Conservation (phyloP, 306 rosid species). For the Rosa multiflora region DNA sequence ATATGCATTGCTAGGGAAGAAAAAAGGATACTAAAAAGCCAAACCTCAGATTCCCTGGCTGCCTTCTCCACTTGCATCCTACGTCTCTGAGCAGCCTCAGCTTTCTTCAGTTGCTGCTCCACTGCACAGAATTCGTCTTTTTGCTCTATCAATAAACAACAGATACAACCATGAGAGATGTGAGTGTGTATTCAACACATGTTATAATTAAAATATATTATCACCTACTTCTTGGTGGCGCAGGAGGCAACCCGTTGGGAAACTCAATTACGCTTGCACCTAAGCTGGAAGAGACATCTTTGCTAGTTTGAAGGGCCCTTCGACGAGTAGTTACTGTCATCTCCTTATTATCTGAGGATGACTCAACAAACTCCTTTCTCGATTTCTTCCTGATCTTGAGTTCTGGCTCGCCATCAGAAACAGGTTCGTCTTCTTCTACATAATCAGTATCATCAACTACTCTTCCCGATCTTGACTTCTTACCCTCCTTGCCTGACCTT, state of each 20-base stretch:
- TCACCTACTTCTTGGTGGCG: conserved; percentile 39
- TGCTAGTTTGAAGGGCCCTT: conserved; percentile 40
- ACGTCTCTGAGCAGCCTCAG: conserved; percentile 60
- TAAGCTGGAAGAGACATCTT: conserved; percentile 36
- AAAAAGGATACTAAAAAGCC: not conserved
- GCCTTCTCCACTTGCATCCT: conserved; percentile 63
- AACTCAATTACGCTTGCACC: conserved; percentile 35
- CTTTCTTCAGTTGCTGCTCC: conserved; percentile 58
- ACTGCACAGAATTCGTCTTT: conserved; percentile 45
- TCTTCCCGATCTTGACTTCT: conserved; percentile 34
- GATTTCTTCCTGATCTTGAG: conserved; percentile 24
- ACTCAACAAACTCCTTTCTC: conserved; percentile 37
- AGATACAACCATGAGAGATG: not conserved
- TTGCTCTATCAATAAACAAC: conserved; percentile 33
- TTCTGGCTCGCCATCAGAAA: conserved; percentile 38
- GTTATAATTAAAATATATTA: not conserved
- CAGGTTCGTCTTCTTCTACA: conserved; percentile 37
- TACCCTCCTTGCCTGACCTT: conserved; percentile 32
- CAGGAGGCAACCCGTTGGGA: conserved; percentile 37
- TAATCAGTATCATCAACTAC: conserved; percentile 34
- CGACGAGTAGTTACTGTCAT: conserved; percentile 33
- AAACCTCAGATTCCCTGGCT: conserved; percentile 62
- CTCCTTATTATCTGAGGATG: conserved; percentile 27
- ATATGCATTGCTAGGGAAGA: not conserved
- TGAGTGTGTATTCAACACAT: not conserved